phyloP scores from a whole-genome alignment of 352 stramenopile species.

The Phytophthora uliginosa region DNA sequence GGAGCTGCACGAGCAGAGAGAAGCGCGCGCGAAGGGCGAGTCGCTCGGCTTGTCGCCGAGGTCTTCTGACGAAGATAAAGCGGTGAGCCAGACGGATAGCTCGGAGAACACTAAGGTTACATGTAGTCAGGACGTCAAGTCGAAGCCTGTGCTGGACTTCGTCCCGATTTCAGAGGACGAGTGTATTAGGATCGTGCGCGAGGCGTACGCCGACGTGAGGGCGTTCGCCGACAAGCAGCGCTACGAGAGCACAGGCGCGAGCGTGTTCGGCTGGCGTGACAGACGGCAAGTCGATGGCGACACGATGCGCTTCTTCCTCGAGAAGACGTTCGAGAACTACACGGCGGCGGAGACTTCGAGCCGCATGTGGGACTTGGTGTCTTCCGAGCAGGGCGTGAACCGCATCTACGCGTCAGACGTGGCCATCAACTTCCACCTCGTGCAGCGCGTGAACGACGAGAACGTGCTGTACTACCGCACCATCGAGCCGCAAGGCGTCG shows the following conservation, averaged over 20 bases:
- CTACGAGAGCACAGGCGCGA: constrained; percentile 56
- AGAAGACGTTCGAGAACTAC: constrained; percentile 66
- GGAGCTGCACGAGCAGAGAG: constrained; percentile 58
- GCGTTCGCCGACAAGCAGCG: constrained; percentile 50
- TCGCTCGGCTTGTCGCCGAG: constrained; percentile 20
- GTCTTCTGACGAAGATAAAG: neutral
- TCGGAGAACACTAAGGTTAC: neutral
- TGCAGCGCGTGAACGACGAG: constrained; percentile 62
- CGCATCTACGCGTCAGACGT: constrained; percentile 72
- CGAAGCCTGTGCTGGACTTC: constrained; percentile 29
- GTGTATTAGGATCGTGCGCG: constrained; percentile 52
- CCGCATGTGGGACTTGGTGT: constrained; percentile 71
- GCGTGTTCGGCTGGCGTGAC: constrained; percentile 77
- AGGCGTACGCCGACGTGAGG: constrained; percentile 58
- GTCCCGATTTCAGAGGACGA: constrained; percentile 52
- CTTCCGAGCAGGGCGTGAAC: constrained; percentile 60
- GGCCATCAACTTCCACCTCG: constrained; percentile 57
- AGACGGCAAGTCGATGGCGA: constrained; percentile 57
- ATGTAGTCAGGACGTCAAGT: constrained; percentile 12
- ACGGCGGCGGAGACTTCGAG: constrained; percentile 50
- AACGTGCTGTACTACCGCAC: constrained; percentile 79
- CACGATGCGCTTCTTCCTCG: constrained; percentile 68
- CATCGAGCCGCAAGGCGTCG: constrained; percentile 54
- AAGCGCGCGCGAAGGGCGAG: constrained; percentile 23
- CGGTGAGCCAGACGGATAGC: constrained; percentile 4